Conservation (phyloP, 768 basidiomycete species). For the Termitomyces sp. region DNA sequence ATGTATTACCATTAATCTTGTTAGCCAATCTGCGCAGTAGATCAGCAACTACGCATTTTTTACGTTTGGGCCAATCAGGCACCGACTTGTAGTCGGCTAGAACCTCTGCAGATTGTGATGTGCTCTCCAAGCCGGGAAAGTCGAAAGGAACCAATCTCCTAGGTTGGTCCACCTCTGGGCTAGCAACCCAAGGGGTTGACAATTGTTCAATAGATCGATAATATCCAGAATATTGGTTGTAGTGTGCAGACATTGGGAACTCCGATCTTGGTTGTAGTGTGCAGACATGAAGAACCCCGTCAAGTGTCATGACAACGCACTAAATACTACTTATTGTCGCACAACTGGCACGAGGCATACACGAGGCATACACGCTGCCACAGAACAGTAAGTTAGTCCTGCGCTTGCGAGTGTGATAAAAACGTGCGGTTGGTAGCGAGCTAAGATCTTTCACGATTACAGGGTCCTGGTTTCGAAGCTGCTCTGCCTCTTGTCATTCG, state of each 20-base stretch:
- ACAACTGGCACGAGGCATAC: neutral
- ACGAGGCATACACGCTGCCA: neutral
- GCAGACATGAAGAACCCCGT: neutral
- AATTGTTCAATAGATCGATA: slow-evolving; percentile 25
- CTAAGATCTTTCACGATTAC: neutral
- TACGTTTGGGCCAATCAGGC: neutral
- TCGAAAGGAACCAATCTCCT: slow-evolving; percentile 21
- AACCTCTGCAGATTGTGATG: neutral
- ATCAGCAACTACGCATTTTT: neutral
- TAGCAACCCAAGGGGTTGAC: slow-evolving; percentile 26
- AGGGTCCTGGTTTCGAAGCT: neutral
- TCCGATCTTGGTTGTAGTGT: slow-evolving; percentile 9
- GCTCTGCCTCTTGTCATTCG: neutral
- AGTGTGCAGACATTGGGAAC: neutral
- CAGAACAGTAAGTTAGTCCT: neutral
- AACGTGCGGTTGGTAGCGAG: neutral
- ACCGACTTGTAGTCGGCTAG: neutral
- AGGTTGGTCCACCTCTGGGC: slow-evolving; percentile 18
- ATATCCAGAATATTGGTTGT: slow-evolving; percentile 25
- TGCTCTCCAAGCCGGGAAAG: slow-evolving; percentile 5
- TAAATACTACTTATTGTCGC: neutral
- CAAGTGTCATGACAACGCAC: neutral
- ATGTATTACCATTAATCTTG: slow-evolving; percentile 9
- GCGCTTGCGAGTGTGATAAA: neutral
- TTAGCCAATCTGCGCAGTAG: slow-evolving; percentile 6